Percentiles rank a stretch among this genome's conserved stretches.
Conservation (phyloP, 306 rosid species). For the Phaseolus lunatus region DNA sequence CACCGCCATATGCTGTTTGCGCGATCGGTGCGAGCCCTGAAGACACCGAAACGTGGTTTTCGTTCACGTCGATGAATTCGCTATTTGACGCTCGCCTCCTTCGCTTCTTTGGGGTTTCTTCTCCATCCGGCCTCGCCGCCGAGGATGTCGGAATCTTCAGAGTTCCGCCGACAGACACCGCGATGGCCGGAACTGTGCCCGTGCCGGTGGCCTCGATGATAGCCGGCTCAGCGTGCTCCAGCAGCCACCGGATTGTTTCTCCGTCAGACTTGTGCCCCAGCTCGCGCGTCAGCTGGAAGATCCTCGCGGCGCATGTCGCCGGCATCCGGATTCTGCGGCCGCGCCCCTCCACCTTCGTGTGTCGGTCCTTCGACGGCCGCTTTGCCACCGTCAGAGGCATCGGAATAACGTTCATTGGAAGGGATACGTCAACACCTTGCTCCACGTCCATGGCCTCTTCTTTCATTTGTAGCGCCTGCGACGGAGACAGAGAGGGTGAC, state of each 20-base stretch:
- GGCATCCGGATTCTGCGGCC: slow-evolving; percentile 93
- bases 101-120: slow-evolving; percentile 56
- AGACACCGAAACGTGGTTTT: slow-evolving; percentile 54
- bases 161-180: slow-evolving; percentile 79
- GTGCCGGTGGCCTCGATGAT: slow-evolving; percentile 86
- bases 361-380: slow-evolving; percentile 75
- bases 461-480: slow-evolving; percentile 45
- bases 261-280: slow-evolving; percentile 90
- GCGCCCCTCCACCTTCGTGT: slow-evolving; percentile 92
- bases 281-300: slow-evolving; percentile 85
- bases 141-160: slow-evolving; percentile 83
- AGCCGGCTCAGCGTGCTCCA: slow-evolving; percentile 77
- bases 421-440: slow-evolving; percentile 45
- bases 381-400: slow-evolving; percentile 45
- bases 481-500: not conserved
- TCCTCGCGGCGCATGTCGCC: slow-evolving; percentile 81
- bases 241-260: slow-evolving; percentile 85
- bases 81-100: slow-evolving; percentile 54
- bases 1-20: slow-evolving; percentile 43
- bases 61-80: slow-evolving; percentile 63
- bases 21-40: slow-evolving; percentile 76
- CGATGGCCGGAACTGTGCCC: slow-evolving; percentile 85
- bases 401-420: slow-evolving; percentile 47
- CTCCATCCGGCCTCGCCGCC: slow-evolving; percentile 64
- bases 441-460: slow-evolving; percentile 60